Conservation (phyloP, 306 rosid genomes). For the Begonia masoniana region DNA sequence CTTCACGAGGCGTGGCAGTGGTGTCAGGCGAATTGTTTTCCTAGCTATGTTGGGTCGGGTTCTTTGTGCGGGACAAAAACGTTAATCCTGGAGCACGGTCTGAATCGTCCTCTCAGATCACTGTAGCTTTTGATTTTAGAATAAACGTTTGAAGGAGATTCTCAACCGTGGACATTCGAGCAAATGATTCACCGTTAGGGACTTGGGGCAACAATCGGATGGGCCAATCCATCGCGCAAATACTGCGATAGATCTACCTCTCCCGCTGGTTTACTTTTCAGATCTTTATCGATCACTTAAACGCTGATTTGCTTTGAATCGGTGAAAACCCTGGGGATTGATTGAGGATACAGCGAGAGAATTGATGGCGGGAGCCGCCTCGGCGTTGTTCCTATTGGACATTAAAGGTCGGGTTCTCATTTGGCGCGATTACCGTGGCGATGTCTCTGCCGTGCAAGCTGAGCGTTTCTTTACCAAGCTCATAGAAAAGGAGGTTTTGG, state of each 20-base stretch:
- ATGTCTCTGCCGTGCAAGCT: constrained; percentile 83
- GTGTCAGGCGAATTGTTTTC: no score
- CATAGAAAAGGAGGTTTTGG: constrained; percentile 77
- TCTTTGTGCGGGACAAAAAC: no score
- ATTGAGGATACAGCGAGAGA: not conserved
- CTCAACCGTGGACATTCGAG: not conserved
- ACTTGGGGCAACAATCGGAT: not conserved
- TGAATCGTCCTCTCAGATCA: no score
- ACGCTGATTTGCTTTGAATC: constrained; percentile 25
- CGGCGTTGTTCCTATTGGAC: constrained; percentile 95
- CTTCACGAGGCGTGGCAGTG: no score
- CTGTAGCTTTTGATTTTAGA: not conserved
- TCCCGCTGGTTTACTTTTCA: constrained; percentile 2
- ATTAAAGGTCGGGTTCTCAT: constrained; percentile 99
- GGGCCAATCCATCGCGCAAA: constrained; percentile 4
- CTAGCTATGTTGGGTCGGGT: no score
- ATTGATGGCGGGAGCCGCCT: constrained; percentile 88
- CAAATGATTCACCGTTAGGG: constrained; percentile 3
- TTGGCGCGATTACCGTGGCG: constrained; percentile 99
- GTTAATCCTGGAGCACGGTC: no score
- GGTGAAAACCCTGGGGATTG: constrained; percentile 11
- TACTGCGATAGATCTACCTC: constrained; percentile 19
- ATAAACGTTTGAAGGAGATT: not conserved
- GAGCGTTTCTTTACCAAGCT: constrained; percentile 97
- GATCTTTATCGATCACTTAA: constrained; percentile 19